phyloP scores from a whole-genome alignment of 768 basidiomycete genomes.

The Royoungia palumana region DNA sequence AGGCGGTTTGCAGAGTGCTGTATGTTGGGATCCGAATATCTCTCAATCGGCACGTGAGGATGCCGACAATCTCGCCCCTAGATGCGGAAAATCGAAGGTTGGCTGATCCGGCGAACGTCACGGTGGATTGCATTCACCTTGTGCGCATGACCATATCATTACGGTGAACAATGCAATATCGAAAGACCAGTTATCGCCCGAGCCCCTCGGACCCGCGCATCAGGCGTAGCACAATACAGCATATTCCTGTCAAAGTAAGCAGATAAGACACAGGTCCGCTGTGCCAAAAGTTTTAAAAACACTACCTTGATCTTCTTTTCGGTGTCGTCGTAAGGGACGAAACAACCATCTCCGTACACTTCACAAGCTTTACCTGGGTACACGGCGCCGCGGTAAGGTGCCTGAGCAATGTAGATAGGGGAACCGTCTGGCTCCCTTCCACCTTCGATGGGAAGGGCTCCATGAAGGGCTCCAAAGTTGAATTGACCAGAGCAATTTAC shows the following conservation, averaged over 20 bases:
- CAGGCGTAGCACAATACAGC: constrained; percentile 7
- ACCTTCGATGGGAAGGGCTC: constrained; percentile 58
- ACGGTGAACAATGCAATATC: neutral
- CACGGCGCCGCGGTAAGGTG: constrained; percentile 45
- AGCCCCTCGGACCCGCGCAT: neutral
- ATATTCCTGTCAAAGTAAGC: constrained; percentile 1
- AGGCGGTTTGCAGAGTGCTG: neutral
- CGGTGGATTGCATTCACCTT: neutral
- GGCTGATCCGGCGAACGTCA: constrained; percentile 7
- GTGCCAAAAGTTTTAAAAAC: too few species aligned
- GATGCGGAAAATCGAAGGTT: constrained; percentile 15
- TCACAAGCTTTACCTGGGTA: constrained; percentile 66
- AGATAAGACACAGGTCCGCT: neutral
- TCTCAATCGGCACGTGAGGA: neutral
- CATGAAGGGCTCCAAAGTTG: constrained; percentile 38
- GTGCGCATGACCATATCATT: neutral
- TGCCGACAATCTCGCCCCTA: neutral
- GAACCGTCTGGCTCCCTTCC: constrained; percentile 63
- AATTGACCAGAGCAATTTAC: constrained; percentile 46
- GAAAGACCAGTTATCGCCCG: too few species aligned
- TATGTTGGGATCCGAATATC: neutral
- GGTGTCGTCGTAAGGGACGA: constrained; percentile 49
- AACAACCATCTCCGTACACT: constrained; percentile 50
- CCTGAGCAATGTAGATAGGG: constrained; percentile 60
- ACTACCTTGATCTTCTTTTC: constrained; percentile 55